Base-by-base conservation (phyloP, 164 flowering plant genomes). In the Amborella trichopoda region DNA sequence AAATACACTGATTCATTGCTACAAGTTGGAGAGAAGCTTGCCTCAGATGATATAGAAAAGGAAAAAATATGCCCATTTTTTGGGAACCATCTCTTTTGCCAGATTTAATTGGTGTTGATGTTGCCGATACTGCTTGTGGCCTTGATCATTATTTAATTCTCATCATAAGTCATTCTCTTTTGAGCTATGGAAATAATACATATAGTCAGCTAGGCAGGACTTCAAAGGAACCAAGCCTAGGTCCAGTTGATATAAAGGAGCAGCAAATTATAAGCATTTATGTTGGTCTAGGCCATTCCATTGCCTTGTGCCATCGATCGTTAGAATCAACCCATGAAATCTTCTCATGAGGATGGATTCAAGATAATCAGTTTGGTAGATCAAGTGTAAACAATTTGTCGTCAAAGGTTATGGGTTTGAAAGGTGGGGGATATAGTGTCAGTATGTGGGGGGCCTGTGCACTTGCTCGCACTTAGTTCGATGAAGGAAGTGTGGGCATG, bases 281-380 rank as follows among this genome's bases (percentile, higher is more conserved):
- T 44, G 59, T 87, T 14, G 98, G 96, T n/a, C 75, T 83, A 26
- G 98, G 93, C 18, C 96, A 83, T 71, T 86, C 83, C 44, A 42
- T 91, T 43, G 82, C 91, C 18, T 59, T 86, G 5, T 86, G 82
- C 64, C 37, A 61, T 8, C 26, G 47, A 22, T 40, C 44, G 22
- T 2, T 56, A 58, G 33, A 0, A 8, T 24, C 18, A 17, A 66
- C 50, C 34, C 51, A 44, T 13, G 39, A 50, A 24, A 39, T 76
- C 5, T 16, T 75, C n/a, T 71, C 94, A 28, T 86, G 95, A 94
- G 97, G 95, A 30, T 86, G 91, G 97, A 83, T 81, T 58, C 62
- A 40, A 44, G 69, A 53, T 50, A 72, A 64, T 50, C 93, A 81
- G 66, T 84, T 81, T 4, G 93, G 96, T 14, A 77, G 89, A 42